Evolutionary conservation across 1,284 basidiomycete genomes (phyloP), one percentile per base, ranked within the genome.

Genomic region (Marasmius oreades): DNA sequence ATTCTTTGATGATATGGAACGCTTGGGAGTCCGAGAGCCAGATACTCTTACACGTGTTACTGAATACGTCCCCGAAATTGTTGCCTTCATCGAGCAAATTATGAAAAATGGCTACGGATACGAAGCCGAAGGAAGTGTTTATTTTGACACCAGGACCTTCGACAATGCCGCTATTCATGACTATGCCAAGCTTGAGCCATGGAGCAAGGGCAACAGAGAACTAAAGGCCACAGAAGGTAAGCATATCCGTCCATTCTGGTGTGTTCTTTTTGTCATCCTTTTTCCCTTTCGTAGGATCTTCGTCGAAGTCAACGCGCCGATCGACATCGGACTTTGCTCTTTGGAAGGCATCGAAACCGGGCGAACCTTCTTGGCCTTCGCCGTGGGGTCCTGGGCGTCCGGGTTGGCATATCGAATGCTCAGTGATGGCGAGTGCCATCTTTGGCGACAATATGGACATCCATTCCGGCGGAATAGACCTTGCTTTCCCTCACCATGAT

Each of bases 341-440:
- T 12, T 99, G 97, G 97, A 99, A 99, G 74, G 86, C 92, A 2
- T 94, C 93, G 31, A 98, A 97, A 74, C 86, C 94, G 1, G 97
- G 97, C n/a, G 97, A 99, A 72, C 97, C 97, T 1, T 88, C 88
- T 2, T 99, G 97, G 97, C 85, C 88, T 0, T 98, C 95, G 8
- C 90, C 93, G 5, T 99, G 97, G 97, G 97, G 97, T 26, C 78
- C 80, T 37, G 97, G 97, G n/a, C 83, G 97, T 55, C 97, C 97
- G 1, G 97, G 97, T 10, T 99, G 97, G 97, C 97, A 99, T 70
- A 99, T 99, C 58, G 97, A 99, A 71, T 99, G 97, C 76, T 96
- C 93, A 10, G 97, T 98, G 46, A 99, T 99, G 97, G 96, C 95
- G 14, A 92, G 87, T 57, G 95, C 90, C 37, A 81, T 99, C 51